Evolutionary conservation across 2,329 filamentous ascomycete species (phyloP).

Genomic region (Hypoxylon sp.): DNA sequence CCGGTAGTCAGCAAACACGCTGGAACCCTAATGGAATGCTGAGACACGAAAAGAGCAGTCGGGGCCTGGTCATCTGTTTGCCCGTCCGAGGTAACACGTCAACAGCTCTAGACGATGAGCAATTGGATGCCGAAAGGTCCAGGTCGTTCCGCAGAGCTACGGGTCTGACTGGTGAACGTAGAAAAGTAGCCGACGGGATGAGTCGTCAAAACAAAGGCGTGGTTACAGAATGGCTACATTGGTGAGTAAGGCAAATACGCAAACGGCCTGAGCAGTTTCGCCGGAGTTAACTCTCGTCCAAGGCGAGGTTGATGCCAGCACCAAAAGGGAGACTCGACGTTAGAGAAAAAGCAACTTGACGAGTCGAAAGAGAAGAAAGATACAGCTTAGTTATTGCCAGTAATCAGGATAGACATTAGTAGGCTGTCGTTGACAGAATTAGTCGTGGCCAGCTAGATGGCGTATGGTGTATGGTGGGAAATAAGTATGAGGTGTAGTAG

Average conservation of each 20-base stretch:
- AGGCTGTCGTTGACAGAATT: constrained; percentile 2
- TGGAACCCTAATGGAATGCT: constrained; percentile 34
- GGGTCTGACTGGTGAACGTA: constrained; percentile 15
- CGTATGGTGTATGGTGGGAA: constrained; percentile 20
- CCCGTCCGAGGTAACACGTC: constrained; percentile 45
- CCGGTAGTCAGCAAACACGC: constrained; percentile 44
- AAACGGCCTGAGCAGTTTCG: constrained; percentile 34
- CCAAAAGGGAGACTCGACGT: constrained; percentile 18
- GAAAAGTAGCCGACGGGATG: constrained; percentile 7
- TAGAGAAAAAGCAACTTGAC: constrained; percentile 18
- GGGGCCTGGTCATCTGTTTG: constrained; percentile 45
- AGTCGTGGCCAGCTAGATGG: constrained; percentile 11
- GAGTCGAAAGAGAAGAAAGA: constrained; percentile 22
- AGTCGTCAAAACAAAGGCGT: constrained; percentile 24
- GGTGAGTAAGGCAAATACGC: constrained; percentile 24
- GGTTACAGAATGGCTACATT: constrained; percentile 22
- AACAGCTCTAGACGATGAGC: constrained; percentile 36
- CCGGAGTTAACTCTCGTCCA: constrained; percentile 22
- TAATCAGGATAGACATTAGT: constrained; percentile 19
- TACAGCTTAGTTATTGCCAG: constrained; percentile 9
- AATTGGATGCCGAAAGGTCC: constrained; percentile 38
- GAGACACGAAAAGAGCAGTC: constrained; percentile 41
- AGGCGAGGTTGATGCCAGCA: constrained; percentile 26
- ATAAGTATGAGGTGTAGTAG: constrained; percentile 33
- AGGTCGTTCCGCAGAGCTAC: constrained; percentile 34